Percentiles rank a stretch among this genome's conserved stretches.
Evolutionary conservation across 2,329 filamentous ascomycete genomes (phyloP).

Genomic region (Ramularia collo-cygni): DNA sequence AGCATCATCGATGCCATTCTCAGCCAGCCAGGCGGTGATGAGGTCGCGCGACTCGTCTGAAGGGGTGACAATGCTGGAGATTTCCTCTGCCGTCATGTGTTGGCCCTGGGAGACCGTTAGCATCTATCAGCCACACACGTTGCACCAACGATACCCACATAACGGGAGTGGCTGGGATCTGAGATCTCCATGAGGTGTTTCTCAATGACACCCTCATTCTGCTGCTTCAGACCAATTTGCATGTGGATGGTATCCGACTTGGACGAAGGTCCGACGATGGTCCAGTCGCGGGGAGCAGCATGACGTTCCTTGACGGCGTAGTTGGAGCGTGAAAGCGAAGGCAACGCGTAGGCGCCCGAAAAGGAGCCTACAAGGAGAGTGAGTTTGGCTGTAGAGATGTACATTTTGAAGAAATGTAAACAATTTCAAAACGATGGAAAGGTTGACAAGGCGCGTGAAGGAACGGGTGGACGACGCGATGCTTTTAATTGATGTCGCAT

Average conservation of each 20-base stretch:
- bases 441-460: no score
- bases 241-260: slow-evolving; percentile 46
- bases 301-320: slow-evolving; percentile 53
- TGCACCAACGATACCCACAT: slow-evolving; percentile 21
- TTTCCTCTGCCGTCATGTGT: slow-evolving; percentile 46
- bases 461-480: no score
- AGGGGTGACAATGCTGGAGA: slow-evolving; percentile 49
- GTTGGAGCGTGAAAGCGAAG: slow-evolving; percentile 25
- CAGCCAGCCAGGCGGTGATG: slow-evolving; percentile 50
- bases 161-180: slow-evolving; percentile 47
- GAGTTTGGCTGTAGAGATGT: slow-evolving; percentile 12
- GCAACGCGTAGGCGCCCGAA: slow-evolving; percentile 10
- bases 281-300: slow-evolving; percentile 47
- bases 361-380: slow-evolving; percentile 12
- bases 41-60: slow-evolving; percentile 45
- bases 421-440: not conserved
- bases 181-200: slow-evolving; percentile 50
- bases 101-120: slow-evolving; percentile 28
- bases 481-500: no score
- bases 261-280: slow-evolving; percentile 40
- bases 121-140: no score
- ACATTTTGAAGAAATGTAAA: not conserved
- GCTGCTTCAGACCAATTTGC: slow-evolving; percentile 54
- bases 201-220: slow-evolving; percentile 49
- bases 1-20: slow-evolving; percentile 43